Base-by-base conservation (phyloP, 345 rosid species). In the Gossypioides kirkii region DNA sequence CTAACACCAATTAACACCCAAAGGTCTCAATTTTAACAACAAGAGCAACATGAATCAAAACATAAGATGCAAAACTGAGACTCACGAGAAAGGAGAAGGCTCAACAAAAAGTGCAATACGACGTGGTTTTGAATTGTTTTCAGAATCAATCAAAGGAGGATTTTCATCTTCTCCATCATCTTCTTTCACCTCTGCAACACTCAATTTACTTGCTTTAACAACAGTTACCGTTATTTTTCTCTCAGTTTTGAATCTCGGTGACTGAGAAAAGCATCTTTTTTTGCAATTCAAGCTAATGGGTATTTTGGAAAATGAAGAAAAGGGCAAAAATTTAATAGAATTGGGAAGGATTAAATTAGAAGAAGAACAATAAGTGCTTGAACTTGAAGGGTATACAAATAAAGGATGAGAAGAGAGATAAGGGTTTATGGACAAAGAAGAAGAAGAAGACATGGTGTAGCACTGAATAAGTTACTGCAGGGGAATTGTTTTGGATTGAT, bases 1-100 rank as follows among this genome's bases (percentile, higher is more conserved):
- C 38, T 32, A 1, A 32, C 7, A 32, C 38, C 38, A 46, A 46
- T 2, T 46, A 46, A 46, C 17, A 46, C 14, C 50, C 50, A 46
- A 8, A 42, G 50, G 25, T 7, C 16, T 4, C 56, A 69, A 54
- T 50, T 32, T 20, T 42, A 60, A 61, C 59, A 17, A 20, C 32
- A 25, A n/a, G 26, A 61, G 28, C 46, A 61, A 28, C 45, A 32
- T 53, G n/a, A 3, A 49, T 23, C n/a, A 23, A 7, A 32, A 32
- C 38, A 32, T 32, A 47, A 49, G 5, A 46, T 2, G n/a, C 54
- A 8, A 68, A 25, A 52, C 61, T 42, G 53, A 22, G 26, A 86
- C 95, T 90, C 80, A 94, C 99, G 99, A 86, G 71, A 95, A 95
- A 18, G 99, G 99, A 17, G 99, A 95, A 69, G 99, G 99, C 87